phyloP scores from a whole-genome alignment of 345 rosid species.

The Toxicodendron radicans region DNA sequence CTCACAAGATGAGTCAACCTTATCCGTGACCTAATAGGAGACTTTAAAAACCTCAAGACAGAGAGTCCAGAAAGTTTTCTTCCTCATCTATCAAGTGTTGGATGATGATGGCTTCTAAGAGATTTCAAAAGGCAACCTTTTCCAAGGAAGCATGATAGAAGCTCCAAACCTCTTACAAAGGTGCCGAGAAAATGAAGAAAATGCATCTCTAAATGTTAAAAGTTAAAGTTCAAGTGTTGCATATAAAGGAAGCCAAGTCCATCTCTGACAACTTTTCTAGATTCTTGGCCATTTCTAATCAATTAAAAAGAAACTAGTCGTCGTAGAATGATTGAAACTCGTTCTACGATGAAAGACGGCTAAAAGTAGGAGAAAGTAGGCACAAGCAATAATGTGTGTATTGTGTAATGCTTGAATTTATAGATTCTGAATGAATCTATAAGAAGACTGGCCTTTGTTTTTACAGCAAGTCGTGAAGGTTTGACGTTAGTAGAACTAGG shows the following conservation, averaged over 20 bases:
- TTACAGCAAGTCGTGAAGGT: no score
- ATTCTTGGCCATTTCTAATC: background rate
- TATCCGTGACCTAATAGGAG: background rate
- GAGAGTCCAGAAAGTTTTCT: background rate
- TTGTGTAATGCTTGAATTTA: no score
- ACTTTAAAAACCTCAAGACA: background rate
- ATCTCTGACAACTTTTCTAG: background rate
- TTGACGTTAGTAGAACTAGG: no score
- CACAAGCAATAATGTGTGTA: no score
- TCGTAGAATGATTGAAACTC: no score
- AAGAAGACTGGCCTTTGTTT: no score
- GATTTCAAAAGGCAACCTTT: background rate
- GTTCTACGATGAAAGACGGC: no score
- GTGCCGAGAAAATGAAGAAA: background rate
- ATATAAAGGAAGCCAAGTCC: background rate
- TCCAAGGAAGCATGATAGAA: background rate
- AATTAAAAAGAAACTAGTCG: no score
- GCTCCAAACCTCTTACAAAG: background rate
- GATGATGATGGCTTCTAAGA: background rate
- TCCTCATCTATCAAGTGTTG: background rate
- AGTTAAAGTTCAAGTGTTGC: background rate
- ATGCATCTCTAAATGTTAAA: background rate
- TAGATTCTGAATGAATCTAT: no score
- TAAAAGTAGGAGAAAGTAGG: no score
- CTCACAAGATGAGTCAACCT: background rate